Base-by-base conservation (phyloP, 805 yeast species). In the Debaryomyces castellii region DNA sequence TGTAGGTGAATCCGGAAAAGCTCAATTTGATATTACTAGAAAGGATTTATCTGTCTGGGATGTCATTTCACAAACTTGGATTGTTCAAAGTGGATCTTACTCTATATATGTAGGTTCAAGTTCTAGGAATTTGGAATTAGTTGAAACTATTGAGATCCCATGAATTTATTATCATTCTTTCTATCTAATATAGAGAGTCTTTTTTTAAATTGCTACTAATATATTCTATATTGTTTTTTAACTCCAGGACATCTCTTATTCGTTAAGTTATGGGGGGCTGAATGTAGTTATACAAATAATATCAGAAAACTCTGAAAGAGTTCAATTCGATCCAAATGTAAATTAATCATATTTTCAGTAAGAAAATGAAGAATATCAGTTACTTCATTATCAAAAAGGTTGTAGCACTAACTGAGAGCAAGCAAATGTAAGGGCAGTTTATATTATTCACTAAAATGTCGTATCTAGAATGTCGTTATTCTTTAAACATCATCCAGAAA, bases 41-140 rank as follows among this genome's bases (percentile, higher is more conserved):
- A 68, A 82, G 46, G 86, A 82, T 58, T 62, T 81, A 49, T 70
- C 81, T 44, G 66, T 75, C 20, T 81, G 85, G 85, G 84, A 80
- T 53, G 66, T 77, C 0, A 68, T 58, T 17, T 67, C 73, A 12
- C 82, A 80, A 56, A 77, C 80, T 51, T 81, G 87, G 86, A 63
- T 78, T 18, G 74, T 81, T 33, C 80, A 73, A 51, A 74, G 78
- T 8, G 87, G 86, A 2, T 66, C 71, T 3, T 82, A 80, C 61
- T 73, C 69, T 47, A 62, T 81, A 8, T 80, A 71, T 49, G 68
- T 80, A 33, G 77, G 83, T 0, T 69, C 78, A 17, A 72, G 79
- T 25, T 73, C 80, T 53, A 60, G 78, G 48, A 71, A 68, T 46
- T 59, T 73, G 20, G 80, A 75, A 48, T 60, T 76, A 25, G 69